Evolutionary conservation across 1,284 basidiomycete genomes (phyloP), one percentile per base, ranked within the genome.

Genomic region (Puccinia novopanici): DNA sequence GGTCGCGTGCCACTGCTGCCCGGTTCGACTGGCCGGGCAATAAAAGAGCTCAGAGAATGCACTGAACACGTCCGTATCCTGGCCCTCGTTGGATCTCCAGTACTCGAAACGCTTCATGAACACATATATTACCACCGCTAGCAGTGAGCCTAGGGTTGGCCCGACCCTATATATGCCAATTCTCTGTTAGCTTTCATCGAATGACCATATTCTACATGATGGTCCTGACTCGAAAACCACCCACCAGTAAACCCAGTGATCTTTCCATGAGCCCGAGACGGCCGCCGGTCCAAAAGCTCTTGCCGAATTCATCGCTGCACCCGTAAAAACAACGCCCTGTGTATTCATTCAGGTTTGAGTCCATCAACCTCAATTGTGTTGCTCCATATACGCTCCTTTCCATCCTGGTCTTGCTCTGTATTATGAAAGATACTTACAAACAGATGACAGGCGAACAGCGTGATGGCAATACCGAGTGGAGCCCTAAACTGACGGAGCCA

Each of bases 221-320:
- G 40, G 19, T 67, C 37, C 22, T 59, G 30, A 45, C 19, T 74
- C 3, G 45, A 22, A 30, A 45, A 0, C 13, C 65, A 68, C 75
- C 30, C 34, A 77, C 75, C 75, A 77, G 37, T 77, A 77, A 77
- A 77, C 50, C 75, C 75, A 77, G 40, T 77, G 75, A 68, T 77
- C 50, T 22, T 54, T 48, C 24, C 63, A 54, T 40, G 52, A 77
- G 3, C 61, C 61, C 5, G 75, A 40, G 17, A 77, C 40, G 2
- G 65, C 75, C 17, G 75, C 75, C 24, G 75, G 75, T 10, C 75
- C 75, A 68, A 77, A 77, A 67, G 75, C 75, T 54, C 75, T 63
- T 13, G 75, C 75, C 19, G 61, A 67, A 55, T 77, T 77, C 75
- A 77, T 77, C 22, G 61, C 63, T 6, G 75, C 75, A 5, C 75